These are phyloP conservation scores for Hypocreales sp. DNA, from an alignment of 2,329 filamentous ascomycete genomes.

Conservation along the genomic window DNA sequence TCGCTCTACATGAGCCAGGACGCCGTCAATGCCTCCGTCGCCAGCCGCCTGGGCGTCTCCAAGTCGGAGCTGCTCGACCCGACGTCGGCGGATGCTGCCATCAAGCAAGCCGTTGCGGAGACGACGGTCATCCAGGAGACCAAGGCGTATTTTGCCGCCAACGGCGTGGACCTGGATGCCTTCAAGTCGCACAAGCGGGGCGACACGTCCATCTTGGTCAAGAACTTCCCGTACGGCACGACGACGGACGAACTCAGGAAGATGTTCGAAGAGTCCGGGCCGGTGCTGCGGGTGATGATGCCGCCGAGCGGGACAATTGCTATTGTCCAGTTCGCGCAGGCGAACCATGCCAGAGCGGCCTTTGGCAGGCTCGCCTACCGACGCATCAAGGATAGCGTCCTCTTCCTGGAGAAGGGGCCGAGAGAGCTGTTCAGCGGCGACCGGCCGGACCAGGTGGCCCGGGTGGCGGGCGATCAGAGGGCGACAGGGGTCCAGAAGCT, in stretches of 20 bases:
- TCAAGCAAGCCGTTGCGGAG: constrained; percentile 94
- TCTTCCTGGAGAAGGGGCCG: constrained; percentile 90
- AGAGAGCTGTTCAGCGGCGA: constrained; percentile 52
- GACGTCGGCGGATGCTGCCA: constrained; percentile 84
- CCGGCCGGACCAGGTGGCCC: constrained; percentile 12
- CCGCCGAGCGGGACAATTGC: constrained; percentile 87
- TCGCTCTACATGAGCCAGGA: constrained; percentile 99
- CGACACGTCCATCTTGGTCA: constrained; percentile 77
- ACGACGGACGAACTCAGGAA: constrained; percentile 62
- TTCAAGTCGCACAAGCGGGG: constrained; percentile 78
- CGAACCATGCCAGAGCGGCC: constrained; percentile 66
- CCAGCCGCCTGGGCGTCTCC: constrained; percentile 70
- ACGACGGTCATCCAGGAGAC: constrained; percentile 94
- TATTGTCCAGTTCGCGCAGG: constrained; percentile 73
- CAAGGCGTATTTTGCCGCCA: constrained; percentile 74
- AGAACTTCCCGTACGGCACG: constrained; percentile 84
- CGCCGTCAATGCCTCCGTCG: constrained; percentile 81
- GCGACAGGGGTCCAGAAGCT: constrained; percentile 39
- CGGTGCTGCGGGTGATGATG: constrained; percentile 71
- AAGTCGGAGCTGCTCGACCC: constrained; percentile 90
- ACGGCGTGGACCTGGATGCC: constrained; percentile 82
- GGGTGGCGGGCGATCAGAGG: constrained; percentile 14
- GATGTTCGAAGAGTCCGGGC: constrained; percentile 75
- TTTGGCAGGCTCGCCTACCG: constrained; percentile 79
- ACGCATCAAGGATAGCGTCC: constrained; percentile 75